These are phyloP conservation scores for Paramecium biaurelia DNA, from an alignment of 73 alveolate genomes.

Conservation along the genomic window DNA sequence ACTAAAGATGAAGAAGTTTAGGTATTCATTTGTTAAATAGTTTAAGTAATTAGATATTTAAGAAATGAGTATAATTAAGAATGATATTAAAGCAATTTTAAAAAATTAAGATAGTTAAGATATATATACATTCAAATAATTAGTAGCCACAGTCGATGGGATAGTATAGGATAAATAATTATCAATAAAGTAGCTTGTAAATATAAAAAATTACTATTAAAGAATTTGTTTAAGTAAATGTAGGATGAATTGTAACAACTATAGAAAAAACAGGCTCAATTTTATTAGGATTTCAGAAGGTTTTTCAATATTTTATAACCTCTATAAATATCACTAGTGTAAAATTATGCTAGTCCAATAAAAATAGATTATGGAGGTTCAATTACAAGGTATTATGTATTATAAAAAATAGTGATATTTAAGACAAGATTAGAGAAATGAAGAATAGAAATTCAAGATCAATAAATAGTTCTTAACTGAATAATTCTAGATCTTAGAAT, in stretches of 20 bases:
- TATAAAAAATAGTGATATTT: not conserved
- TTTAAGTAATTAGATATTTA: conserved; percentile 27
- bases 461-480: not conserved
- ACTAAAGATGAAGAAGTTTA: conserved; percentile 4
- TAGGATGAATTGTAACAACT: not conserved
- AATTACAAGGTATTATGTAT: not conserved
- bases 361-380: not conserved
- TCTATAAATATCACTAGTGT: not conserved
- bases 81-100: conserved; percentile 4
- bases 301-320: conserved; percentile 5
- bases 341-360: not conserved
- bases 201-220: not conserved
- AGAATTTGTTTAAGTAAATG: not conserved
- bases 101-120: not conserved
- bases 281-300: conserved; percentile 12
- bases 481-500: not conserved
- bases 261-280: not conserved
- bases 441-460: not conserved
- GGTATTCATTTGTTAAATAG: not conserved
- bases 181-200: not conserved
- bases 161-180: not conserved
- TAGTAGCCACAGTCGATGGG: not conserved
- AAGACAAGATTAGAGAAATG: not conserved
- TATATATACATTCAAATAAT: not conserved
- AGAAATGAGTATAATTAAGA: not conserved